Base-by-base conservation (phyloP, 805 yeast genomes). In the Saccharomycopsis fodiens region DNA sequence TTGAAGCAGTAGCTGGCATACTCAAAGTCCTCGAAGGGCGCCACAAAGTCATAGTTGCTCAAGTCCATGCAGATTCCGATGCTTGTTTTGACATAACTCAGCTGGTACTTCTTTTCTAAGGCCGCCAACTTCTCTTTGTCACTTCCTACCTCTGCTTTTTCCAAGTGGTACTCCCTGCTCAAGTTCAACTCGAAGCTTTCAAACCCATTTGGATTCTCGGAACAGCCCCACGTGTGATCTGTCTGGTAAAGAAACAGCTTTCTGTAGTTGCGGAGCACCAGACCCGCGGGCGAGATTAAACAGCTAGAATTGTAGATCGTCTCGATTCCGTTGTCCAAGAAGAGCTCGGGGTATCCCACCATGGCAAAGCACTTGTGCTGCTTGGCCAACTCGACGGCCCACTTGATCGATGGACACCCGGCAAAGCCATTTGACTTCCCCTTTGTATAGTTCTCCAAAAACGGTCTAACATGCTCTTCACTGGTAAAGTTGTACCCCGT, bases 31-130 rank as follows among this genome's bases (percentile, higher is more conserved):
- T 72, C 67, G 62, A 86, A 88, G 1, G 94, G 88, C 1, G 95
- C 87, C 52, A 74, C 68, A 60, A 89, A 89, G 58, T 84, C 71
- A 60, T 85, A 83, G 0, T 96, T 96, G 59, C 85, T 88, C 51
- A 89, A 61, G 63, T 89, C 97, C 97, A 89, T 89, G 59, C 97
- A 89, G 4, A 89, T 87, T 0, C 96, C 97, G 45, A 89, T 68
- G 29, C 79, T 71, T 1, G 82, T 65, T 30, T 60, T 70, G 4
- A 74, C 53, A 17, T 52, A 52, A 13, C 56, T 51, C 7, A 17
- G 19, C 34, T 41, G 10, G 27, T 6, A 10, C 22, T 19, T 30
- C 35, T 20, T n/a, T 4, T 31, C n/a, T 15, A 6, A 6, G 15
- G 30, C 17, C 20, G 31, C 22, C 22, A 10, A 20, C 21, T 36